Evolutionary conservation across 805 yeast genomes (phyloP).

Genomic region (Candida manassasensis): DNA sequence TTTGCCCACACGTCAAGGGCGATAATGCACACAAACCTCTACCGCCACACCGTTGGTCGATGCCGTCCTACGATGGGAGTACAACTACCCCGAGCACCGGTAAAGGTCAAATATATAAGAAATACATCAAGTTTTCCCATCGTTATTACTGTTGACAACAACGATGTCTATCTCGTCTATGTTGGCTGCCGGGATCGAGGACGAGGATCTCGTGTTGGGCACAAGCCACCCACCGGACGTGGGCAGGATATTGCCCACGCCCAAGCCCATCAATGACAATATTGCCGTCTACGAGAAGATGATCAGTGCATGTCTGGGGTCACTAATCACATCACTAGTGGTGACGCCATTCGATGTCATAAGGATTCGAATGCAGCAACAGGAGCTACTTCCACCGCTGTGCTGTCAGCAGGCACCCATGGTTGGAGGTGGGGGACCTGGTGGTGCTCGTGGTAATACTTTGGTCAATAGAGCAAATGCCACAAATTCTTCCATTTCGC

Average conservation of each 20-base stretch:
- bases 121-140: no score
- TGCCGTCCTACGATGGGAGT: no score
- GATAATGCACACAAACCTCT: no score
- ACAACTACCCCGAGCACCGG: no score
- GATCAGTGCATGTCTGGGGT: conserved; percentile 77
- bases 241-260: neutral
- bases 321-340: conserved; percentile 64
- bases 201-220: conserved; percentile 16
- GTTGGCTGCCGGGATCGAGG: conserved; percentile 37
- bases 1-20: no score
- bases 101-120: no score
- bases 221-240: neutral
- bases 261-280: conserved; percentile 14
- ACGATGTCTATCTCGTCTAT: conserved; percentile 37
- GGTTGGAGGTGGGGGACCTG: conserved; percentile 21
- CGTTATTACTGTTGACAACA: no score
- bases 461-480: conserved; percentile 13
- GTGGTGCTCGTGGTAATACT: conserved; percentile 14
- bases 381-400: conserved; percentile 46
- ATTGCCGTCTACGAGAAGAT: conserved; percentile 57
- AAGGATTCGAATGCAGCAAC: conserved; percentile 73
- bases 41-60: no score
- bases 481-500: no score
- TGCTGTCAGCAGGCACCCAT: conserved; percentile 2
- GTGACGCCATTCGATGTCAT: conserved; percentile 83